Base-by-base conservation (phyloP, 75 land plant genomes). In the Cryptomeria japonica region DNA sequence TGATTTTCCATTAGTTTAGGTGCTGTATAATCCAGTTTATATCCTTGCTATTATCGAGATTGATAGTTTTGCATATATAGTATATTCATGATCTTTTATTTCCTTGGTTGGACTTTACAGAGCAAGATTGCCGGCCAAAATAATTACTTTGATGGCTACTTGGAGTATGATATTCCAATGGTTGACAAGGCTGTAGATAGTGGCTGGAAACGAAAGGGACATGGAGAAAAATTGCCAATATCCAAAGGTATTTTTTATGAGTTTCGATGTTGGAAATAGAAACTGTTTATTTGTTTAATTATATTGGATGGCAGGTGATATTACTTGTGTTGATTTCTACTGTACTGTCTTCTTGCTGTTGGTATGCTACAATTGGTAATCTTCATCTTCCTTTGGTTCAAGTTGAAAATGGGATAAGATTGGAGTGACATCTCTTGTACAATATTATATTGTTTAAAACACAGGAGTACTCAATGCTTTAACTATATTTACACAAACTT, bases 171-270 rank as follows among this genome's bases (percentile, higher is more conserved):
- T 49, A 68, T 93, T 55, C 96, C 92, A 25, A 88, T 94, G 88
- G 90, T 94, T 86, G 95, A 94, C 56, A 95, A 95, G 89, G 84
- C 86, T 47, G 88, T 94, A 41, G 90, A 92, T 86, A 31, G 87
- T 58, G 64, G 86, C 58, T 94, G 92, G 89, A 87, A 84, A 32
- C 89, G 90, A 31, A 93, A 92, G 86, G 25, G 79, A 11, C 68
- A 94, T n/a, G 86, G 46, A 32, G 90, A 56, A 64, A 92, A 83
- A 86, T 72, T 89, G 51, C 77, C 94, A 79, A 25, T 70, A 73
- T 36, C 88, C 22, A 90, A 88, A 89, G 93, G 94, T 93, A 79
- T n/a, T 34, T 51, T 51, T 44, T 18, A 44, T 10, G 31, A 44
- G 49, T 19, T 80, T 80, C 46, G 49, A 44, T n/a, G 25, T 25